A percentile compares a stretch with the other conserved stretches of the same genome.
Conservation (phyloP, 331 rosid species). For the Phaseolus coccineus region DNA sequence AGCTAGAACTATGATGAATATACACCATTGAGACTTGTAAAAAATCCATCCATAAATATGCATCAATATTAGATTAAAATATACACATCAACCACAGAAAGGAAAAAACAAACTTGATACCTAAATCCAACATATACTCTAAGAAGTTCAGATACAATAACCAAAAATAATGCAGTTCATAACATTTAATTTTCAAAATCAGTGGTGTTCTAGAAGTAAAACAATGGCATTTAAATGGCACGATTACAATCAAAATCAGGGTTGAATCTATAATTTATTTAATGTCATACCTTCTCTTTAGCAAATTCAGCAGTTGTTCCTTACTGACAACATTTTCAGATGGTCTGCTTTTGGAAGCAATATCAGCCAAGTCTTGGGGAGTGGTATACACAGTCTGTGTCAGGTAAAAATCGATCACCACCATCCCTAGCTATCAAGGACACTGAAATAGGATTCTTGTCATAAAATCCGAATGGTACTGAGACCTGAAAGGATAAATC, state of each 20-base stretch:
- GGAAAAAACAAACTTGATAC: conserved; percentile 22
- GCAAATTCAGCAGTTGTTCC: conserved; percentile 91
- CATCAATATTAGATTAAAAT: conserved; percentile 16
- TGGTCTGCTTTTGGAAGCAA: conserved; percentile 68
- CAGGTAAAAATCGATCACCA: conserved; percentile 91
- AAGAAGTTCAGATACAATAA: not conserved
- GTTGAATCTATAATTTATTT: conserved; percentile 4
- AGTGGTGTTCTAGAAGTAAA: conserved; percentile 13
- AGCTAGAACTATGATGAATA: not conserved
- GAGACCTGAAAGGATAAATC: conserved; percentile 73
- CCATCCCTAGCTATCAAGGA: conserved; percentile 96
- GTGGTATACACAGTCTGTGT: conserved; percentile 69
- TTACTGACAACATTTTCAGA: conserved; percentile 66
- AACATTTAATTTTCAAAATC: not conserved
- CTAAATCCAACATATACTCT: too few relatives aligned
- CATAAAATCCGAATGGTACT: conserved; percentile 77
- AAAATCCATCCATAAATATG: not conserved
- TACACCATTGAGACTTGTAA: not conserved
- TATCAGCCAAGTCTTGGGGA: conserved; percentile 84
- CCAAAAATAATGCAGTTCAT: conserved; percentile 25
- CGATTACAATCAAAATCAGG: conserved; percentile 33
- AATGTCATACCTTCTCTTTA: conserved; percentile 78
- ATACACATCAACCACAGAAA: not conserved
- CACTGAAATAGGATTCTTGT: conserved; percentile 81
- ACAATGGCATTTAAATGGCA: conserved; percentile 10